Base-by-base conservation (phyloP, 108 stramenopile genomes). In the Thalassiosira profunda region DNA sequence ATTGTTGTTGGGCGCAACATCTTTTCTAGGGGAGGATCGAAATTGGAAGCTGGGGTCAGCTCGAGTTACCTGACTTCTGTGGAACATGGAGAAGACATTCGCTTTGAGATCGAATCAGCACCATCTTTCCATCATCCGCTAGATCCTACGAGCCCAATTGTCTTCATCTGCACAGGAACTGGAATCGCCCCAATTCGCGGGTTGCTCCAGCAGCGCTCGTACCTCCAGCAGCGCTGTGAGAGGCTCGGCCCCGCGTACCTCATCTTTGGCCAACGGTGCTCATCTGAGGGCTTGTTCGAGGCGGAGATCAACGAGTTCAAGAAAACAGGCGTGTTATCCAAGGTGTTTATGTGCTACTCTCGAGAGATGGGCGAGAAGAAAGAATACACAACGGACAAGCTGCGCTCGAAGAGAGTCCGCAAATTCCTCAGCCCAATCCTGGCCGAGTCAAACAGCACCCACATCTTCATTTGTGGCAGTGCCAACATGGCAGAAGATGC, bases 121-220 rank as follows among this genome's bases (percentile, higher is more conserved):
- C 48, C 30, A 3, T 53, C 51, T 24, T 66, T 66, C 26, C 64
- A 52, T 15, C 21, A 52, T n/a, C 64, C 64, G 2, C 46, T 12
- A 18, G 64, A 66, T 40, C 35, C 64, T 2, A 53, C 3, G 7
- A 28, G 40, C 8, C 12, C 38, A 11, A 9, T 67, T 8, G 31
- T 67, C 5, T 54, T 67, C 42, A 67, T 55, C 33, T 55, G 66
- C 15, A 52, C 66, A 12, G 53, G 66, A 4, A 66, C 64, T 17
- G 64, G 64, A 1, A 54, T 53, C 25, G 66, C 66, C 18, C 66
- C 53, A 25, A 55, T 67, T 21, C 36, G 66, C 23, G 66, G 66
- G 3, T 25, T 67, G 0, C 34, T 67, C 10, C 66, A 67, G 21
- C 54, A 67, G 42, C 31, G 66, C 4, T n/a, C 37, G 15, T 37